Percentiles rank a stretch among this genome's conserved stretches.
These are phyloP conservation scores for Pseudozyma hubeiensis DNA, from an alignment of 1,284 basidiomycete genomes.

Conservation along the genomic window DNA sequence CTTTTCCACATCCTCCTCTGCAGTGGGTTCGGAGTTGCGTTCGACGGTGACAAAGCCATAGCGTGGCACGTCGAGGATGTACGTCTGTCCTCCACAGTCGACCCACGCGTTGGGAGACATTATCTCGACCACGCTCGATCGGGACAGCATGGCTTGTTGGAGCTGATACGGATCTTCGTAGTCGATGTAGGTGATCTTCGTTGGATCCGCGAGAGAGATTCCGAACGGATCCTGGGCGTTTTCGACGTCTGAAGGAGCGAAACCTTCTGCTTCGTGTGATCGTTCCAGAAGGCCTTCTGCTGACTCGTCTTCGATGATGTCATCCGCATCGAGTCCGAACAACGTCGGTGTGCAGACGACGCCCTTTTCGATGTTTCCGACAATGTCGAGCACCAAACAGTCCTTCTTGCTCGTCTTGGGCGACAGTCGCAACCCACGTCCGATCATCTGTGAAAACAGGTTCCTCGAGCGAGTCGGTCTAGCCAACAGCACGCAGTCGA, in stretches of 20 bases:
- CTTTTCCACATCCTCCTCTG: constrained; percentile 27
- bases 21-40: constrained; percentile 58
- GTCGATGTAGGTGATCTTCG: constrained; percentile 81
- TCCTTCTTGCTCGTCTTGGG: constrained; percentile 83
- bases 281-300: constrained; percentile 32
- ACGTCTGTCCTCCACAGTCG: constrained; percentile 79
- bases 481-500: constrained; percentile 87
- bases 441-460: constrained; percentile 95
- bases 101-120: constrained; percentile 80
- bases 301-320: constrained; percentile 73
- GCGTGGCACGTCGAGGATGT: constrained; percentile 80
- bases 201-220: constrained; percentile 30
- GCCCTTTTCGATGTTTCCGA: constrained; percentile 81
- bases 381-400: constrained; percentile 91
- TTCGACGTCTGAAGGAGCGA: background rate
- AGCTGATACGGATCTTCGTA: constrained; percentile 80
- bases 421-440: constrained; percentile 88
- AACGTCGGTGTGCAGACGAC: constrained; percentile 85
- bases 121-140: constrained; percentile 71
- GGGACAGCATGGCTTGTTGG: constrained; percentile 71
- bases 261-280: constrained; percentile 14
- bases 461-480: constrained; percentile 84
- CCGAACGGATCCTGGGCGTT: constrained; percentile 16
- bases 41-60: constrained; percentile 82
- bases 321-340: constrained; percentile 84